These are phyloP conservation scores for Sesbania bispinosa DNA, from an alignment of 306 rosid genomes.

Conservation along the genomic window DNA sequence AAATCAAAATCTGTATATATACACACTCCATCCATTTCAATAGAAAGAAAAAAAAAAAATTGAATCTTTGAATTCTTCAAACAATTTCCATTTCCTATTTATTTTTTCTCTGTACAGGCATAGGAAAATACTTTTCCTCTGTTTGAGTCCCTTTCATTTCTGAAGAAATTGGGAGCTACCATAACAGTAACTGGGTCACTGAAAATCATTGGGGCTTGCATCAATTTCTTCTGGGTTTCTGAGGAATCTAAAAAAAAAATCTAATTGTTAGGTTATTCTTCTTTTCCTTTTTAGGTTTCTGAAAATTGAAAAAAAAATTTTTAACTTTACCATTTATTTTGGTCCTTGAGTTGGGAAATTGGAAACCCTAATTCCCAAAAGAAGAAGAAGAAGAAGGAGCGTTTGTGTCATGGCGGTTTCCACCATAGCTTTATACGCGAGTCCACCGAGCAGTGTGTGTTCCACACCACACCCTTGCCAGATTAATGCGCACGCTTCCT, in stretches of 20 bases:
- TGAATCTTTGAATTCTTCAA: constrained; percentile 19
- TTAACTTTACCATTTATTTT: background rate
- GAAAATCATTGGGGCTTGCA: background rate
- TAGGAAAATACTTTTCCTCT: constrained; percentile 17
- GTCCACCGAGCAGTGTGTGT: constrained; percentile 88
- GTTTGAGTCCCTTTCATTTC: background rate
- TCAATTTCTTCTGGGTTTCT: background rate
- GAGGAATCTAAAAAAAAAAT: background rate
- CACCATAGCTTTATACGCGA: constrained; percentile 78
- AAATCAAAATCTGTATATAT: constrained; percentile 30
- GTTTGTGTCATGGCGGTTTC: constrained; percentile 63
- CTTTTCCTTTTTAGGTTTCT: background rate
- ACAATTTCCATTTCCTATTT: constrained; percentile 7
- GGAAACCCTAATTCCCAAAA: constrained; percentile 22
- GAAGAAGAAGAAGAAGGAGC: background rate
- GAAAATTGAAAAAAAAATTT: background rate
- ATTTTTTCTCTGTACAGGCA: background rate
- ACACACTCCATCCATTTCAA: constrained; percentile 1
- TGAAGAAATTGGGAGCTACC: background rate
- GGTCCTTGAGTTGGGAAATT: constrained; percentile 12
- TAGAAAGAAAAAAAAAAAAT: background rate
- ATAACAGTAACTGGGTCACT: background rate
- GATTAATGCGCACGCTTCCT: constrained; percentile 56
- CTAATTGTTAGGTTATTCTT: background rate
- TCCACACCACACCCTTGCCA: constrained; percentile 78